Base-by-base conservation (phyloP, 257 asterid species). In the Prunella vulgaris region DNA sequence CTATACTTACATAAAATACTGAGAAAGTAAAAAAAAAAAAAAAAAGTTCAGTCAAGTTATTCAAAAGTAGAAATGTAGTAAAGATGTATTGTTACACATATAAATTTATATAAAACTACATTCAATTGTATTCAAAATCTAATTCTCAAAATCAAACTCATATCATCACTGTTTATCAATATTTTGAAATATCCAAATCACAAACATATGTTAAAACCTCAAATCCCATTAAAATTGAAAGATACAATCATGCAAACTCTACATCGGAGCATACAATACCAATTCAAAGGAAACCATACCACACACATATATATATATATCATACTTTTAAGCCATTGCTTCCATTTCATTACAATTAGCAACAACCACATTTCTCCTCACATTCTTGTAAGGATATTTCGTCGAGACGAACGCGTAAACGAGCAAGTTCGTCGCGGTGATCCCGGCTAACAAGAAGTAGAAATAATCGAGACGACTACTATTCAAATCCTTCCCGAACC, bases 361-460 rank as follows among this genome's bases (percentile, higher is more conserved):
- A 33, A 77, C 88, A 27, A 74, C 89, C 48, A 76, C 76, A 1
- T 57, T 68, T 49, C 42, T 81, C 7, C 72, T 78, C 35, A 80
- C 90, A 64, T 77, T 88, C 90, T 91, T 91, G 84, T 91, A 91
- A 0, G 95, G 76, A 66, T 85, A 91, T 8, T 51, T 64, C 78
- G 72, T 70, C 4, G 97, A 86, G 4, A 87, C 80, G 10, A 82
- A 52, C 28, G 76, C 79, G 49, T 88, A 88, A 7, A 80, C 73
- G 2, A 77, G 67, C n/a, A 91, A 44, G 58, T 88, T 81, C 15
- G 58, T 75, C 0, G 82, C 68, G 0, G 84, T 81, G 0, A 87
- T 84, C 8, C 65, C 87, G 0, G 91, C 96, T 21, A 88, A 53
- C 77, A 90, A 21, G 69, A 73, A 74, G 58, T 80, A 83, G 28